Percentiles rank a stretch among this genome's conserved stretches.
phyloP scores from a whole-genome alignment of 768 basidiomycete genomes.

The Psilocybe tampanensis region DNA sequence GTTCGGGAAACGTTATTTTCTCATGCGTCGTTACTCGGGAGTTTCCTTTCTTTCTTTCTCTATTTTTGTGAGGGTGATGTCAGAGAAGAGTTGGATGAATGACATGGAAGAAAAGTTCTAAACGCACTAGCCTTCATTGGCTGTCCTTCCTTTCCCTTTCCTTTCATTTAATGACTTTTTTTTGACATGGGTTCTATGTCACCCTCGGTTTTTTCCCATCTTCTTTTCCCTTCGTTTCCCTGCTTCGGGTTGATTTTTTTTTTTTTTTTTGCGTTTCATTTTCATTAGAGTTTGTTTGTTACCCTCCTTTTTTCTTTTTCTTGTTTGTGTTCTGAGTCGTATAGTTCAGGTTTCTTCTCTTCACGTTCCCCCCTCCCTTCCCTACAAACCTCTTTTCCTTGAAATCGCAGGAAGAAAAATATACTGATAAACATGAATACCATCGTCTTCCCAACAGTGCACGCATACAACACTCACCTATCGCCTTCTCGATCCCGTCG shows the following conservation, averaged over 20 bases:
- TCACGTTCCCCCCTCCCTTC: background rate
- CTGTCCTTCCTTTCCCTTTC: background rate
- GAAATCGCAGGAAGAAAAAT: background rate
- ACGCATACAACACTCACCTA: conserved; percentile 18
- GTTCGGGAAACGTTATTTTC: too few relatives aligned
- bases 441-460: conserved; percentile 21
- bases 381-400: too few relatives aligned
- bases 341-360: background rate
- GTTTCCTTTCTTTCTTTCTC: too few relatives aligned
- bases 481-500: conserved; percentile 7
- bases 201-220: too few relatives aligned
- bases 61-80: too few relatives aligned
- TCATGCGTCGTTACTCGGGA: too few relatives aligned
- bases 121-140: background rate
- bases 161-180: background rate
- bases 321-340: too few relatives aligned
- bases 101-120: too few relatives aligned
- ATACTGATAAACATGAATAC: conserved; percentile 20
- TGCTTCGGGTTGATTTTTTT: background rate
- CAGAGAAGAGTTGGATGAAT: too few relatives aligned
- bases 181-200: too few relatives aligned
- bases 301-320: background rate
- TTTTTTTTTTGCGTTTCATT: background rate
- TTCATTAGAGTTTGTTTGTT: too few relatives aligned
- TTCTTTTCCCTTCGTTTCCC: background rate